Conservation (phyloP, 192 early-diverging fungal genomes). For the Podila verticillata region DNA sequence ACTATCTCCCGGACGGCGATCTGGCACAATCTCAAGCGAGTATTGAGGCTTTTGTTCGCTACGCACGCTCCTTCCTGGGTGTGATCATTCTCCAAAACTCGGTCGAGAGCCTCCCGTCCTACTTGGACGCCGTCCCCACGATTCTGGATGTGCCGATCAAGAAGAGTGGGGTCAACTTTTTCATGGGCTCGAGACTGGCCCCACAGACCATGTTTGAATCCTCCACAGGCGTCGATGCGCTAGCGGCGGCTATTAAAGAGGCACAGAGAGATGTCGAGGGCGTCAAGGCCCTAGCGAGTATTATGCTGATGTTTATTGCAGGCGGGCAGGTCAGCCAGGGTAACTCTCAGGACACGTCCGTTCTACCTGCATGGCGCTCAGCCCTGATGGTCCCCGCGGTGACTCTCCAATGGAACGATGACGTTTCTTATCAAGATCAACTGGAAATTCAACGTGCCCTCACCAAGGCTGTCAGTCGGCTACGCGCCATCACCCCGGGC, state of each 20-base stretch:
- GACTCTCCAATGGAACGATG: background rate
- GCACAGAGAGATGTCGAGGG: slow-evolving; percentile 11
- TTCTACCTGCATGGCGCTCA: slow-evolving; percentile 51
- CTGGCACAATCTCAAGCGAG: background rate
- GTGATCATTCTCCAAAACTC: slow-evolving; percentile 5
- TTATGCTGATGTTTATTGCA: slow-evolving; percentile 32
- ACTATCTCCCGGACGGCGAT: slow-evolving; percentile 9
- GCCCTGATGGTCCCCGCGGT: slow-evolving; percentile 24
- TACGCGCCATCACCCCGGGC: slow-evolving; percentile 37
- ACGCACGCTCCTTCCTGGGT: background rate
- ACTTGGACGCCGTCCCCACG: background rate
- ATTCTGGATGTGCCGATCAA: background rate
- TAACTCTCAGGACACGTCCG: slow-evolving; percentile 8
- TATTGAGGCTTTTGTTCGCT: slow-evolving; percentile 6
- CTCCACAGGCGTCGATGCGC: background rate
- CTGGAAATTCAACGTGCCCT: background rate
- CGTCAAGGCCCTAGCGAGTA: background rate
- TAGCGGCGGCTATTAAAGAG: slow-evolving; percentile 15
- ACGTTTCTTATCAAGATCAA: slow-evolving; percentile 1
- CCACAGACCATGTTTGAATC: slow-evolving; percentile 43
- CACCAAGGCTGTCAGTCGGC: background rate
- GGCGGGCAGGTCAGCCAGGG: slow-evolving; percentile 32
- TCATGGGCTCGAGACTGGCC: slow-evolving; percentile 50
- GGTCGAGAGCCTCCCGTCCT: slow-evolving; percentile 9
- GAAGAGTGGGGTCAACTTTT: slow-evolving; percentile 17